Base-by-base conservation (phyloP, 2,329 filamentous ascomycete genomes). In the Bipolaris gigantea region DNA sequence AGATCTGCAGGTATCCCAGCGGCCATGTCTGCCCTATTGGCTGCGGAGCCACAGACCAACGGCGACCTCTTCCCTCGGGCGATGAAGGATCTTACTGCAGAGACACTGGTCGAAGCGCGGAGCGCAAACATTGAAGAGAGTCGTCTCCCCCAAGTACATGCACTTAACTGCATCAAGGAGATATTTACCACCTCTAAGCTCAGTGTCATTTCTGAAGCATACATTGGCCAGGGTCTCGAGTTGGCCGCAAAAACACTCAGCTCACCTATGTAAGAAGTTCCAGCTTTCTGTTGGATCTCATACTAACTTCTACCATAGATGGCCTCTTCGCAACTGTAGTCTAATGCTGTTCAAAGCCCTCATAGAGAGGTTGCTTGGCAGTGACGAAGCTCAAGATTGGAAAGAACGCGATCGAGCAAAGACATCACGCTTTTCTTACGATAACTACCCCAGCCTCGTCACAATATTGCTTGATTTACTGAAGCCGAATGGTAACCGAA, bases 271-370 rank as follows among this genome's bases (percentile, higher is more conserved):
- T 89, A 77, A 75, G 83, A 13, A 25, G 10, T 2, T 11, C 11
- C 1, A n/a, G n/a, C 15, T 21, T 4, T n/a, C 9, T 21, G 13
- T 9, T 5, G 44, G 3, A 1, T 25, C 40, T 4, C 36, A 13
- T 19, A 49, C 53, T 65, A 13, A 58, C 16, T 40, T 3, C 27
- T 57, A 8, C 13, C 19, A 10, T 56, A 89, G 86, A 19, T 99
- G 94, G 94, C 90, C 92, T 0, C 92, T 99, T 52, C 87, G 92
- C 1, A 99, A 99, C 72, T 97, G 92, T 62, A 92, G 92, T 2
- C 77, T 97, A 32, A 89, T 97, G 76, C 84, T 99, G 6, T 86
- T 97, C 60, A 86, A 93, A 50, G 90, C 91, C 57, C 80, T 97
- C 5, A 89, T 96, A 48, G 90, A 94, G 69, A 83, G 84, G 58